Base-by-base conservation (phyloP, 2,329 filamentous ascomycete genomes). In the Epichloe baconii region DNA sequence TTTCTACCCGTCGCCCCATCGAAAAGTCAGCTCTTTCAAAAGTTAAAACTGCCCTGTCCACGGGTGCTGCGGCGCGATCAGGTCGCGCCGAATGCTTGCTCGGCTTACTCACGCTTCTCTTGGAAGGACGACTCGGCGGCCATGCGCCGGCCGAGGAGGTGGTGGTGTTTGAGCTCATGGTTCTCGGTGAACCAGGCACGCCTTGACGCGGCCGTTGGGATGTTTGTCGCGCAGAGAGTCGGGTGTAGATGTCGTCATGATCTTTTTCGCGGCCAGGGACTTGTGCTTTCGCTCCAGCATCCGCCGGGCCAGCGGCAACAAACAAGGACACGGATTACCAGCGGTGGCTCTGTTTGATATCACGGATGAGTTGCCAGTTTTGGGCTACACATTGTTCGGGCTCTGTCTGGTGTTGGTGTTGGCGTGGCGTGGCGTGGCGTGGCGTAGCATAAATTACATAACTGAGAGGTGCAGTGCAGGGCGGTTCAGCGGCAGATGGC, bases 1-100 rank as follows among this genome's bases (percentile, higher is more conserved):
- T 76, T 89, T 82, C 79, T 83, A 62, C 17, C 40, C 35, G 17
- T 35, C 35, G 23, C 21, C 5, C n/a, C 40, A 31, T 31, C 10
- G 35, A 31, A 15, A 14, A 23, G 46, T 48, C 36, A 48, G 46
- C 19, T 12, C 19, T 43, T 3, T 12, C 11, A n/a, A 43, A 3
- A 2, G 19, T 23, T 14, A 6, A 37, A 19, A 31, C 7, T 8
- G 23, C 3, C 23, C 26, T 31, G 26, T 31, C 8, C 8, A 43
- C 19, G 19, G 14, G 26, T 37, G 15, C 17, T 5, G 21, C 12
- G 12, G 38, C 21, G n/a, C 14, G 19, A 41, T 40, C n/a, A 35
- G 34, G 8, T 15, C 31, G 41, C 34, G 15, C 21, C 14, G 23
- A 34, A 47, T 50, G 19, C n/a, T 35, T 23, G 40, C 14, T 44